These are phyloP conservation scores for Amanita polypyramis DNA, from an alignment of 768 basidiomycete species.

Conservation along the genomic window DNA sequence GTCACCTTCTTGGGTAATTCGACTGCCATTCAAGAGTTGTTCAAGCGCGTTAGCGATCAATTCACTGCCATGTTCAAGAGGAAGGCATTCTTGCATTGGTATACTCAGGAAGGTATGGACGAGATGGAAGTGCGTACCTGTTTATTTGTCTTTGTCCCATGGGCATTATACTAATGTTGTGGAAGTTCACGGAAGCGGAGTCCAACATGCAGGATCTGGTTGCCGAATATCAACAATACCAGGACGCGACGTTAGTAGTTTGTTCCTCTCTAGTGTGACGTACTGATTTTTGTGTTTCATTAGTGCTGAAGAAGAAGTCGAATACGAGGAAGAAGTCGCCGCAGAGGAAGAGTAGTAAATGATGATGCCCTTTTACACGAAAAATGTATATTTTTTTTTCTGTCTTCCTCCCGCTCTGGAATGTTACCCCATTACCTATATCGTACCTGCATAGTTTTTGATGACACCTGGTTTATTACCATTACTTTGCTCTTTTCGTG, in stretches of 20 bases:
- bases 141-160: neutral
- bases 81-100: conserved; percentile 98
- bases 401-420: conserved; percentile 7
- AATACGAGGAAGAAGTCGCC: conserved; percentile 74
- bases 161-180: neutral
- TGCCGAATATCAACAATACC: conserved; percentile 96
- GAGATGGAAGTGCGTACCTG: conserved; percentile 68
- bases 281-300: neutral
- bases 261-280: neutral
- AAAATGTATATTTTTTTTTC: conserved; percentile 8
- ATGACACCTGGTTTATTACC: conserved; percentile 5
- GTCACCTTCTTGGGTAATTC: conserved; percentile 98
- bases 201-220: conserved; percentile 99
- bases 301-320: conserved; percentile 79
- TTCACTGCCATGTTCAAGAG: conserved; percentile 99
- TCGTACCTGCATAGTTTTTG: conserved; percentile 9
- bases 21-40: conserved; percentile 93
- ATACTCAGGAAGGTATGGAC: conserved; percentile 99
- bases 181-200: conserved; percentile 91
- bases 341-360: conserved; percentile 45
- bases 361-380: conserved; percentile 2
- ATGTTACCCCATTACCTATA: conserved; percentile 7
- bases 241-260: conserved; percentile 76
- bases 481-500: neutral
- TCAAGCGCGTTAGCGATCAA: conserved; percentile 97